Percentiles rank a stretch among this genome's conserved stretches.
Evolutionary conservation across 2,329 filamentous ascomycete genomes (phyloP).

Genomic region (Drechslerella coelobrocha): DNA sequence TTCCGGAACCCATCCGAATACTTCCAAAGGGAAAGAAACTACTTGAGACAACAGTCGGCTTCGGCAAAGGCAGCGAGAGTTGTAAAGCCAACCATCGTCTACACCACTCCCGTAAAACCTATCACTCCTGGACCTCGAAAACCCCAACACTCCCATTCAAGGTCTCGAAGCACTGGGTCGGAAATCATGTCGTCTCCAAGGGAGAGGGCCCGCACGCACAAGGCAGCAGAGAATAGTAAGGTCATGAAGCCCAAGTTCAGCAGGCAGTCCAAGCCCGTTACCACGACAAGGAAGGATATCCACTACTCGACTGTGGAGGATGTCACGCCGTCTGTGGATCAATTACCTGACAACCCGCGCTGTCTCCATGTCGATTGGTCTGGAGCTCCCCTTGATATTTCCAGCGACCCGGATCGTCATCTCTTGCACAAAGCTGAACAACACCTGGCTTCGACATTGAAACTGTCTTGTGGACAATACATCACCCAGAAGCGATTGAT

Average conservation of each 20-base stretch:
- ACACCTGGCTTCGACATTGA: constrained; percentile 75
- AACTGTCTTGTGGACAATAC: constrained; percentile 85
- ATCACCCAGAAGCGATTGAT: constrained; percentile 92
- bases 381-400: constrained; percentile 77
- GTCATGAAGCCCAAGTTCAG: constrained; percentile 40
- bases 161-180: constrained; percentile 37
- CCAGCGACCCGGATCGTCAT: constrained; percentile 71
- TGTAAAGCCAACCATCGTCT: background rate
- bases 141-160: constrained; percentile 18
- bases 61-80: constrained; percentile 16
- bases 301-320: constrained; percentile 76
- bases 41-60: constrained; percentile 29
- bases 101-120: constrained; percentile 4
- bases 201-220: constrained; percentile 33
- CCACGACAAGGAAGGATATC: constrained; percentile 79
- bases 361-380: constrained; percentile 87
- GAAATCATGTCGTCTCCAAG: constrained; percentile 24
- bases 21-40: constrained; percentile 29
- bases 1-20: constrained; percentile 34
- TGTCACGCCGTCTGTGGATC: constrained; percentile 72
- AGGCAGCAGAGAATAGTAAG: constrained; percentile 26
- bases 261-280: constrained; percentile 57
- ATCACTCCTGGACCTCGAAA: constrained; percentile 17
- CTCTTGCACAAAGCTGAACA: constrained; percentile 81
- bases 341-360: constrained; percentile 71